phyloP scores from a whole-genome alignment of 805 yeast species.

The Yarrowia yakushimensis region DNA sequence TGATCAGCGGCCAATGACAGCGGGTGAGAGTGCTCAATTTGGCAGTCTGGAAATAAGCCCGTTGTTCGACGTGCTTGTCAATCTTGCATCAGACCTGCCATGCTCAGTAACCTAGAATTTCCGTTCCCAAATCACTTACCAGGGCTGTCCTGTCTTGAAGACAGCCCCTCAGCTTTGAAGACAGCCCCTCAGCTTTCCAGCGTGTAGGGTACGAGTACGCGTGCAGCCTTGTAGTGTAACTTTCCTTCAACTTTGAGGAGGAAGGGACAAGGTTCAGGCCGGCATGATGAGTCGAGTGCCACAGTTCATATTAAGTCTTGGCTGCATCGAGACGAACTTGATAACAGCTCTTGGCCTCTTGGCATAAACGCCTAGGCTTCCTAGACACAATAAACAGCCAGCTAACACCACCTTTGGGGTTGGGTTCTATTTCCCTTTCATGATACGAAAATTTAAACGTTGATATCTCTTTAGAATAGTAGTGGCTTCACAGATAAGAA shows the following conservation, averaged over 20 bases:
- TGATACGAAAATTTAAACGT: not conserved
- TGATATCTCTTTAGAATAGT: not conserved
- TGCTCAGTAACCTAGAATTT: not conserved
- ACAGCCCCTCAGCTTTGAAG: no score
- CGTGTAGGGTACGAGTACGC: no score
- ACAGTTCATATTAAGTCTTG: constrained; percentile 10
- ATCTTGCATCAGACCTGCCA: not conserved
- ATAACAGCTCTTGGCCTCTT: constrained; percentile 1
- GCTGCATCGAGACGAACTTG: not conserved
- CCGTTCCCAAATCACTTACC: not conserved
- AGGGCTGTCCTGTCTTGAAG: not conserved
- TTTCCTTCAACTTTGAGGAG: not conserved
- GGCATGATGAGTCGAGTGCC: not conserved
- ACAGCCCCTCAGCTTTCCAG: no score
- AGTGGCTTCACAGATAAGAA: constrained; percentile 1
- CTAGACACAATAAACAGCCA: no score
- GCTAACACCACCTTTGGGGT: no score
- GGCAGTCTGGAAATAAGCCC: not conserved
- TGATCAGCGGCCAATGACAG: not conserved
- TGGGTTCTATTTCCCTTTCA: not conserved
- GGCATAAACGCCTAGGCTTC: not conserved
- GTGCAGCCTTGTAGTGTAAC: no score
- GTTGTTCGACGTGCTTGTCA: not conserved
- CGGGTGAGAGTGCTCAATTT: not conserved
- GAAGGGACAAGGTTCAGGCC: not conserved